A percentile compares a stretch with the other conserved stretches of the same genome.
Conservation (phyloP, 2,329 filamentous ascomycete species). For the Neurospora crassa region DNA sequence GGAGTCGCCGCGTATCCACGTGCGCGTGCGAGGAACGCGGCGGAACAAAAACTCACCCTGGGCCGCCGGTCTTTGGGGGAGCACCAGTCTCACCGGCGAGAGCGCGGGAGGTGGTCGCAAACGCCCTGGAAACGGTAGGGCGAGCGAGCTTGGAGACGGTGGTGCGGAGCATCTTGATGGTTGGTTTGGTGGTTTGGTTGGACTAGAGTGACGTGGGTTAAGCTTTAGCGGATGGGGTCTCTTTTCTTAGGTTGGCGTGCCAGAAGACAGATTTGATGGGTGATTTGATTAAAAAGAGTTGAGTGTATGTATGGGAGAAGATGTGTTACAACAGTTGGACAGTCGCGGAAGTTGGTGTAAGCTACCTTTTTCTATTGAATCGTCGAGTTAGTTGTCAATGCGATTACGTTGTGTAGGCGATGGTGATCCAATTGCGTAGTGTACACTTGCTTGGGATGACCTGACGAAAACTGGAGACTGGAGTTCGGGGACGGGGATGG, state of each 20-base stretch:
- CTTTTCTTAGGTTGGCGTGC: background rate
- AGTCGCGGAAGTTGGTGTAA: background rate
- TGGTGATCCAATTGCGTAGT: conserved; percentile 3
- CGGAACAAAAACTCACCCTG: conserved; percentile 34
- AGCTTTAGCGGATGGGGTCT: conserved; percentile 3
- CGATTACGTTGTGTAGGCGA: background rate
- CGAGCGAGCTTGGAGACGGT: conserved; percentile 43
- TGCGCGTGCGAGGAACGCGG: background rate
- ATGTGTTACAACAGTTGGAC: background rate
- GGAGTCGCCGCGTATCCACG: background rate
- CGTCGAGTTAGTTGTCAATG: background rate
- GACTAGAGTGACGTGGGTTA: conserved; percentile 6
- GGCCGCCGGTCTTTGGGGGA: conserved; percentile 42
- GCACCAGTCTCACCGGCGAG: conserved; percentile 67
- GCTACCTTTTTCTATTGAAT: background rate
- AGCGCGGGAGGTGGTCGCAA: conserved; percentile 52
- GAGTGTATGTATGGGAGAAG: background rate
- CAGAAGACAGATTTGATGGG: background rate
- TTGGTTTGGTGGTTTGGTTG: conserved; percentile 3
- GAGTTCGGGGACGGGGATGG: background rate
- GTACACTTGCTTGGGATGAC: conserved; percentile 6
- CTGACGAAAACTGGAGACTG: conserved; percentile 10
- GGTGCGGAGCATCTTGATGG: conserved; percentile 56
- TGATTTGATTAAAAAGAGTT: background rate
- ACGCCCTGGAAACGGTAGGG: conserved; percentile 46